Conservation (phyloP, 805 yeast genomes). For the Babjeviella inositovora region DNA sequence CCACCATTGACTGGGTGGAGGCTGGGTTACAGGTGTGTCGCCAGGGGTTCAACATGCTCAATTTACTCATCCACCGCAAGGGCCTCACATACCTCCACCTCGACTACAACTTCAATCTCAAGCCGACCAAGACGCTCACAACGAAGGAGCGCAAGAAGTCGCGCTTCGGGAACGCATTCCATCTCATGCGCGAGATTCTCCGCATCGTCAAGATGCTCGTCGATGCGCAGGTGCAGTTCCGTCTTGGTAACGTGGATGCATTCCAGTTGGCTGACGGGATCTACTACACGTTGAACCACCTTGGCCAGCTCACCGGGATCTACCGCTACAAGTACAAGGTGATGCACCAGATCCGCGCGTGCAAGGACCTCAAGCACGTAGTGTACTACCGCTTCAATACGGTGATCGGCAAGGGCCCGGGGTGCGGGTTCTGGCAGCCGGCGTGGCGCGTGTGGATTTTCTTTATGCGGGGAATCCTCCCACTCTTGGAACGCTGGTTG, state of each 20-base stretch:
- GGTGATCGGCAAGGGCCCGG: constrained; percentile 93
- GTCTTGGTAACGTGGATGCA: constrained; percentile 85
- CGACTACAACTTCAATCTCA: constrained; percentile 89
- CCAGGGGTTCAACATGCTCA: constrained; percentile 91
- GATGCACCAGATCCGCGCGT: constrained; percentile 94
- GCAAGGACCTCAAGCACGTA: constrained; percentile 89
- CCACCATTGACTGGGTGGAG: constrained; percentile 95
- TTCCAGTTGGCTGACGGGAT: constrained; percentile 92
- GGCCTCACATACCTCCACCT: constrained; percentile 87
- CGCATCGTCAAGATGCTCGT: constrained; percentile 75
- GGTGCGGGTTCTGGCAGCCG: constrained; percentile 99
- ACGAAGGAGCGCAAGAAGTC: constrained; percentile 94
- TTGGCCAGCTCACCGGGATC: constrained; percentile 93
- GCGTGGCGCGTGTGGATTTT: constrained; percentile 96
- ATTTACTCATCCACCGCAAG: constrained; percentile 73
- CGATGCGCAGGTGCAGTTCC: constrained; percentile 84
- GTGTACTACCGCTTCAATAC: constrained; percentile 74
- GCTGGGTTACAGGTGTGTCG: constrained; percentile 89
- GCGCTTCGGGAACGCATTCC: constrained; percentile 93
- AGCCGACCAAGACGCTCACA: constrained; percentile 91
- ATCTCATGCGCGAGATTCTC: constrained; percentile 77
- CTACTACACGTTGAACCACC: constrained; percentile 77
- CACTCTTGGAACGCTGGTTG: constrained; percentile 87
- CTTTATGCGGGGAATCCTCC: constrained; percentile 82
- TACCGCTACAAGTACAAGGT: constrained; percentile 94